Percentiles rank a stretch among this genome's conserved stretches.
Evolutionary conservation across 441 rosid species (phyloP).

Genomic region (Breynia disticha): DNA sequence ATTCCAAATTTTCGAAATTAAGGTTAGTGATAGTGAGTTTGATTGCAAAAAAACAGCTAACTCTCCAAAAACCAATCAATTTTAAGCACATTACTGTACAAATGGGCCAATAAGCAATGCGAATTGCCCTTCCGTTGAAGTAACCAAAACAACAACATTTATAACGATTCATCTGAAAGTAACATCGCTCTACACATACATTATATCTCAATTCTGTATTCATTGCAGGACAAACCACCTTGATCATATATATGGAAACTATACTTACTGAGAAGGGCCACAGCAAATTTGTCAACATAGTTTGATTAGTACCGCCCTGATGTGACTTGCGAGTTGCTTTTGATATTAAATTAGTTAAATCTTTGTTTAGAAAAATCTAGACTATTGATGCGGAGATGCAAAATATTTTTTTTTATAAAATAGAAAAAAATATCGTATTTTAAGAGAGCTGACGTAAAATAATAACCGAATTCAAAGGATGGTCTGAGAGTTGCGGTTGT

Average conservation of each 20-base stretch:
- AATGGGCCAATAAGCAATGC: constrained; percentile 7
- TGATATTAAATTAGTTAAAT: no score
- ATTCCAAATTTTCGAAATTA: background rate
- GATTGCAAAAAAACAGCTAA: constrained; percentile 11
- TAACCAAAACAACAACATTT: constrained; percentile 1
- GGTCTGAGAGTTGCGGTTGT: no score
- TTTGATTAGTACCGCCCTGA: no score
- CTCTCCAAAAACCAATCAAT: constrained; percentile 1
- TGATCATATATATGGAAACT: background rate
- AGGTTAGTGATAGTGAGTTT: background rate
- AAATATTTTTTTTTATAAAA: no score
- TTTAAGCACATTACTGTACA: constrained; percentile 13
- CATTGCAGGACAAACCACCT: background rate
- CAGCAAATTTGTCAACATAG: no score
- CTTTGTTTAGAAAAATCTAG: no score
- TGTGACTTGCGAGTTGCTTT: no score
- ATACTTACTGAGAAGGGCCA: no score
- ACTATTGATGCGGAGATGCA: no score
- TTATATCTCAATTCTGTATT: background rate
- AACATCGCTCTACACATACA: background rate
- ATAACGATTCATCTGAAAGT: background rate
- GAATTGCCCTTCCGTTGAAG: constrained; percentile 17
- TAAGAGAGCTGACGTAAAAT: no score
- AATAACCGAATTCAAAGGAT: no score
- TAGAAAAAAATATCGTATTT: no score